Conservation (phyloP, 768 basidiomycete genomes). For the Amanita pallidorosea region DNA sequence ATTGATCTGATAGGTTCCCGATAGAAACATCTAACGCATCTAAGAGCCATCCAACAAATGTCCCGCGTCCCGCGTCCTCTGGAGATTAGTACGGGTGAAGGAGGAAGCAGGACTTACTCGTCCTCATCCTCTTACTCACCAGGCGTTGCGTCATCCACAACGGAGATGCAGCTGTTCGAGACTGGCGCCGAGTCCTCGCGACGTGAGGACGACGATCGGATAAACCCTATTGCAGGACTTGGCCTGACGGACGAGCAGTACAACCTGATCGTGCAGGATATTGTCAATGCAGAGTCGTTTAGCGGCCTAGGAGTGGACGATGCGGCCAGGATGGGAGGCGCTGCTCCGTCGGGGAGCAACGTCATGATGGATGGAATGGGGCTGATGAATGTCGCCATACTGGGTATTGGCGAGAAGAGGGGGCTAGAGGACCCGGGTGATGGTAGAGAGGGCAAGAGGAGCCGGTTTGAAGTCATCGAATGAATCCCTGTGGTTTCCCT, state of each 20-base stretch:
- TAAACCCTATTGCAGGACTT: conserved; percentile 82
- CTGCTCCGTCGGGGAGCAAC: neutral
- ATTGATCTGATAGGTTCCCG: neutral
- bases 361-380: conserved; percentile 5
- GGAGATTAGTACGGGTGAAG: conserved; percentile 44
- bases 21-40: conserved; percentile 80
- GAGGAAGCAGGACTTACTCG: conserved; percentile 19
- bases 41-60: conserved; percentile 79
- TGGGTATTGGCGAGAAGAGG: conserved; percentile 3
- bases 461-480: conserved; percentile 52
- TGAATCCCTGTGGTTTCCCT: conserved; percentile 14
- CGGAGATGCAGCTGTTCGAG: neutral
- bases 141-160: neutral
- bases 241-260: conserved; percentile 88
- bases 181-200: neutral
- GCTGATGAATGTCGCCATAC: neutral
- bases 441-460: conserved; percentile 44
- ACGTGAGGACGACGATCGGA: conserved; percentile 39
- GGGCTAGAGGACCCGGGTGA: conserved; percentile 15
- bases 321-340: conserved; percentile 6
- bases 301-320: conserved; percentile 6
- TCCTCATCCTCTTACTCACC: conserved; percentile 5
- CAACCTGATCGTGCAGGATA: conserved; percentile 60
- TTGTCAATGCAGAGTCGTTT: conserved; percentile 54
- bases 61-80: conserved; percentile 52